These are phyloP conservation scores for Trypanosoma scelopori DNA, from an alignment of 208 protist species.

Conservation along the genomic window DNA sequence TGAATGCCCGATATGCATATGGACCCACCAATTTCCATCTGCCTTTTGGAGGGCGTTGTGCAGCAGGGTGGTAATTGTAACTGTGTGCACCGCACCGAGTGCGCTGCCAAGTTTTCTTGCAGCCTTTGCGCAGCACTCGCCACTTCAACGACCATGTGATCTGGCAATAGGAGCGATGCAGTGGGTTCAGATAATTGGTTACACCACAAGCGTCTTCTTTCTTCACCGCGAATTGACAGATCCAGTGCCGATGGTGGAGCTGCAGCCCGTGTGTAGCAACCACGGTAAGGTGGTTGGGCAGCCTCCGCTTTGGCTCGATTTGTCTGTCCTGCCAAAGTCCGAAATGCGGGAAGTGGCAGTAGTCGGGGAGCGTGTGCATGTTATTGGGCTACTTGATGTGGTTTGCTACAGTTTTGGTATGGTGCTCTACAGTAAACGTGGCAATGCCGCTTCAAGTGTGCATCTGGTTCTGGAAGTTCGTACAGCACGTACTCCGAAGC, in stretches of 20 bases:
- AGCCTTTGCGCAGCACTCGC: neutral
- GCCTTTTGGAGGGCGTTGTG: constrained; percentile 24
- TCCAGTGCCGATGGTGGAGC: constrained; percentile 23
- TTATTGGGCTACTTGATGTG: constrained; percentile 22
- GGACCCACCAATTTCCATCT: constrained; percentile 15
- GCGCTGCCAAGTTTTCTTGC: constrained; percentile 23
- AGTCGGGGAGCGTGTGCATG: constrained; percentile 29
- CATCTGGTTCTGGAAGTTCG: constrained; percentile 23
- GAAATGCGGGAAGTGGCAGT: constrained; percentile 17
- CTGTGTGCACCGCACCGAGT: constrained; percentile 5
- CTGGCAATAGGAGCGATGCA: constrained; percentile 10
- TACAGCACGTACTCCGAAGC: constrained; percentile 15
- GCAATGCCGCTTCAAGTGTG: neutral
- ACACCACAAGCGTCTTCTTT: constrained; percentile 27
- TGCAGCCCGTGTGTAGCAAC: constrained; percentile 22
- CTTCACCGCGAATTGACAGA: constrained; percentile 17
- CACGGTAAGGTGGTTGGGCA: constrained; percentile 7
- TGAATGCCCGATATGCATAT: constrained; percentile 21
- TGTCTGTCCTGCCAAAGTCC: constrained; percentile 20
- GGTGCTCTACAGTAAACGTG: constrained; percentile 11
- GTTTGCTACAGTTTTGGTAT: constrained; percentile 3
- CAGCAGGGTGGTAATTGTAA: constrained; percentile 5
- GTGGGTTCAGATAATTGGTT: constrained; percentile 23
- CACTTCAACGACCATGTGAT: constrained; percentile 17
- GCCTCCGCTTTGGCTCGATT: constrained; percentile 25